phyloP scores from a whole-genome alignment of 768 basidiomycete species.

The Lentinula guzmanii region DNA sequence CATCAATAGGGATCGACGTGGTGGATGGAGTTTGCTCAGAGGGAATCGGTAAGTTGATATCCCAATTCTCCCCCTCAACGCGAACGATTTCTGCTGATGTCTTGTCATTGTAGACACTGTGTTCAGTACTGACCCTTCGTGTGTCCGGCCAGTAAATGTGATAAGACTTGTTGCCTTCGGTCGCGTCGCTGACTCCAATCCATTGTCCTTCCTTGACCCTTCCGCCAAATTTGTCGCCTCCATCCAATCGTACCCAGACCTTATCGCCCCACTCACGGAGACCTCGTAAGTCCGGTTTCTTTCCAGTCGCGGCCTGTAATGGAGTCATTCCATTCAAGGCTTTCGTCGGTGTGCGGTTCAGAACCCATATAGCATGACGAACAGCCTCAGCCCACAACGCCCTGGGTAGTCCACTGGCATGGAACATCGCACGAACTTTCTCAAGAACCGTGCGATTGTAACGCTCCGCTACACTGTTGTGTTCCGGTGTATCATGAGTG shows the following conservation, averaged over 20 bases:
- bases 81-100: slow-evolving; percentile 2
- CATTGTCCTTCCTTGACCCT: slow-evolving; percentile 11
- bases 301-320: slow-evolving; percentile 11
- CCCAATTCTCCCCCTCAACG: slow-evolving; percentile 10
- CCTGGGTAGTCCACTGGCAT: slow-evolving; percentile 21
- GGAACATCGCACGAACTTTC: slow-evolving; percentile 23
- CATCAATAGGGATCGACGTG: background rate
- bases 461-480: slow-evolving; percentile 34
- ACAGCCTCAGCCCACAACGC: slow-evolving; percentile 32
- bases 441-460: slow-evolving; percentile 27
- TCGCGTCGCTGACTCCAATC: slow-evolving; percentile 11
- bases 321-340: slow-evolving; percentile 19
- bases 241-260: slow-evolving; percentile 11
- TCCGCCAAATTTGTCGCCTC: slow-evolving; percentile 9
- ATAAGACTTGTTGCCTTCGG: slow-evolving; percentile 7
- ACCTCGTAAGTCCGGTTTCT: slow-evolving; percentile 18
- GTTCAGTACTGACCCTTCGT: slow-evolving; percentile 11
- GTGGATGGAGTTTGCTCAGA: too few relatives aligned
- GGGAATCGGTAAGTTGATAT: slow-evolving; percentile 1
- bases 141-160: slow-evolving; percentile 19
- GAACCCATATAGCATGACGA: slow-evolving; percentile 23
- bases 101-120: slow-evolving; percentile 4
- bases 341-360: slow-evolving; percentile 24
- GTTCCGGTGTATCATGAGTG: slow-evolving; percentile 25
- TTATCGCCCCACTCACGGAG: slow-evolving; percentile 19